phyloP scores from a whole-genome alignment of 2,329 filamentous ascomycete species.

The Ilyonectria robusta region DNA sequence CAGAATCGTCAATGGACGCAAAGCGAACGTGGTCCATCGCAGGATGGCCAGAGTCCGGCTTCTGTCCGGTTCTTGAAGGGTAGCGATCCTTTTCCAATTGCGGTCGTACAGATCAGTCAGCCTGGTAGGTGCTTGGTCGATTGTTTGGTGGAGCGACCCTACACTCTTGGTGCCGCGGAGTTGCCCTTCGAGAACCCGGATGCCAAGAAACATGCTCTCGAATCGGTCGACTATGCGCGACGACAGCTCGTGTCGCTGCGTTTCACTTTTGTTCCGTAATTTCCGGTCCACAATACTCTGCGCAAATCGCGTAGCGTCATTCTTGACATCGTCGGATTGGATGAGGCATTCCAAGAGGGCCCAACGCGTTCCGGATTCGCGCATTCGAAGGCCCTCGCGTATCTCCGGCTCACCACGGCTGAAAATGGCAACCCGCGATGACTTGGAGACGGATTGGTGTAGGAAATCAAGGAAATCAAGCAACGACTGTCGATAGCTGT shows the following conservation, averaged over 20 bases:
- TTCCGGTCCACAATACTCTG: constrained; percentile 48
- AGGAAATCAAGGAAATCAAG: constrained; percentile 8
- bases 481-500: constrained; percentile 5
- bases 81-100: constrained; percentile 48
- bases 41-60: constrained; percentile 49
- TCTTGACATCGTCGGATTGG: constrained; percentile 37
- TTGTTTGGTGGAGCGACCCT: constrained; percentile 46
- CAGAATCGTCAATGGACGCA: constrained; percentile 45
- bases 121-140: constrained; percentile 48
- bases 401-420: constrained; percentile 45
- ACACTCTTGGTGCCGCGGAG: constrained; percentile 44
- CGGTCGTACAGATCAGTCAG: constrained; percentile 49
- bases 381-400: constrained; percentile 32
- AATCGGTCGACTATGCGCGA: constrained; percentile 45
- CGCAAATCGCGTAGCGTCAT: constrained; percentile 43
- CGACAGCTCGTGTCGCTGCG: constrained; percentile 40
- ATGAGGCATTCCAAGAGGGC: not conserved
- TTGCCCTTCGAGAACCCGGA: constrained; percentile 47
- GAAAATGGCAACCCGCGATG: constrained; percentile 37
- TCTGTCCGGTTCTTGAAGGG: constrained; percentile 34
- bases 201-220: constrained; percentile 51
- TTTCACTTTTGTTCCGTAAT: constrained; percentile 44
- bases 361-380: not conserved
- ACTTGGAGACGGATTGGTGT: not conserved
- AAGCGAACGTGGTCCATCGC: constrained; percentile 48